Conservation (phyloP, 129 eudicot species). For the Silybum marianum region DNA sequence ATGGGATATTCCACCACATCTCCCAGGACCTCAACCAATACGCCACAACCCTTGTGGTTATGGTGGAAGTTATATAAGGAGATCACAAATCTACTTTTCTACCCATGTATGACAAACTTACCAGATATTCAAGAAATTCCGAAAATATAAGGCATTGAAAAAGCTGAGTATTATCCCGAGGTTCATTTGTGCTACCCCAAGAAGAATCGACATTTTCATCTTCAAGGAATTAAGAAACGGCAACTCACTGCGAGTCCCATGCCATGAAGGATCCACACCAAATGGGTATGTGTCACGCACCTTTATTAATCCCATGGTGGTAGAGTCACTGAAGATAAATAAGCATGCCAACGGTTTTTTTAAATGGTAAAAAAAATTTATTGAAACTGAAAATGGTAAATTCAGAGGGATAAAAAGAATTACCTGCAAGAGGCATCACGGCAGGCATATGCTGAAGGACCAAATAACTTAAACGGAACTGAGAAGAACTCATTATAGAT, state of each 20-base stretch:
- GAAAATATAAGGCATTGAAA: constrained; percentile 66
- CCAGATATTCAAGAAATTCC: constrained; percentile 62
- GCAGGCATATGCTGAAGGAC: constrained; percentile 76
- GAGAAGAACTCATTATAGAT: constrained; percentile 88
- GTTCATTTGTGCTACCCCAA: constrained; percentile 93
- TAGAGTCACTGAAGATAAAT: constrained; percentile 57
- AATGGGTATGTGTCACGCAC: constrained; percentile 81
- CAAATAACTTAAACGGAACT: constrained; percentile 68
- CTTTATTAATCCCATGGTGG: constrained; percentile 71
- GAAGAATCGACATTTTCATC: constrained; percentile 91
- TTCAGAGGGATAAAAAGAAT: background rate
- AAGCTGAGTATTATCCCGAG: constrained; percentile 78
- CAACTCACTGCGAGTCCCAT: constrained; percentile 82
- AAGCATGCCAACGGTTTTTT: background rate
- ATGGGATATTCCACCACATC: too few relatives aligned
- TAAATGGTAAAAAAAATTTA: background rate
- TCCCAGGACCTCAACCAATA: background rate
- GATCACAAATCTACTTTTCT: background rate
- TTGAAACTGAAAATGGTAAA: background rate
- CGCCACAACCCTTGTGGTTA: background rate
- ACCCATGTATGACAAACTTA: constrained; percentile 20
- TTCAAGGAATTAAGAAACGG: constrained; percentile 82
- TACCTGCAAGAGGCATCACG: constrained; percentile 82
- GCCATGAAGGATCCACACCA: constrained; percentile 92
- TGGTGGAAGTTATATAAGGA: background rate